Conservation (phyloP, 768 basidiomycete species). For the Psilocybe azurescens region DNA sequence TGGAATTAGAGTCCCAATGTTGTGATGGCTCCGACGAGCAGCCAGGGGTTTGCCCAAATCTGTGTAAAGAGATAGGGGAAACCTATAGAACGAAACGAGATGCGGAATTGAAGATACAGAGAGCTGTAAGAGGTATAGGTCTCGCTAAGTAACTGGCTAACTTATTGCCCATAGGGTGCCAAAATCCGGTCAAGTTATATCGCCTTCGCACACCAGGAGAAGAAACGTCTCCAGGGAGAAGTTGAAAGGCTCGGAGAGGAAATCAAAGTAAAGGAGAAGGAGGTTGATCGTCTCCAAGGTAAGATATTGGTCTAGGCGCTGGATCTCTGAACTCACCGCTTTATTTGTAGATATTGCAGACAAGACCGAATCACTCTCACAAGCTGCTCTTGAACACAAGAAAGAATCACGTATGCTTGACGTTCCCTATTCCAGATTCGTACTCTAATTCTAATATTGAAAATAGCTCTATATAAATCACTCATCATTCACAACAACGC, state of each 20-base stretch:
- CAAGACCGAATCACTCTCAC: conserved; percentile 76
- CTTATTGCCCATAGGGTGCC: conserved; percentile 61
- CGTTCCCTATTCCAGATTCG: neutral
- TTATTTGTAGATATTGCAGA: conserved; percentile 70
- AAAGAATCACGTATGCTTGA: conserved; percentile 78
- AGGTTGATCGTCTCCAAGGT: conserved; percentile 80
- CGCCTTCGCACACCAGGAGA: conserved; percentile 87
- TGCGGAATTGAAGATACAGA: conserved; percentile 78
- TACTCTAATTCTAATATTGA: neutral
- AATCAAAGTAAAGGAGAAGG: conserved; percentile 66
- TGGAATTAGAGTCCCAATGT: conserved; percentile 76
- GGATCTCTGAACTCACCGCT: neutral
- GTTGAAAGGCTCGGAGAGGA: conserved; percentile 59
- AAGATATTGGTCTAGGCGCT: conserved; percentile 40
- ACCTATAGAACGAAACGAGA: conserved; percentile 69
- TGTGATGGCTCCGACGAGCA: conserved; percentile 97
- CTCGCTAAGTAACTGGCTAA: neutral
- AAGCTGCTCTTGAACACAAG: conserved; percentile 82
- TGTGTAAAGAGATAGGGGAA: conserved; percentile 78
- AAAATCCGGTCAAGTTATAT: conserved; percentile 93
- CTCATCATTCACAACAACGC: conserved; percentile 76
- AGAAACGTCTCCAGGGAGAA: conserved; percentile 75
- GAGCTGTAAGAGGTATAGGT: conserved; percentile 60
- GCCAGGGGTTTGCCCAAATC: conserved; percentile 77
- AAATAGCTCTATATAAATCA: conserved; percentile 76